Evolutionary conservation across 768 basidiomycete genomes (phyloP), one percentile per base, ranked within the genome.

Genomic region (Mycena olivaceomarginata): DNA sequence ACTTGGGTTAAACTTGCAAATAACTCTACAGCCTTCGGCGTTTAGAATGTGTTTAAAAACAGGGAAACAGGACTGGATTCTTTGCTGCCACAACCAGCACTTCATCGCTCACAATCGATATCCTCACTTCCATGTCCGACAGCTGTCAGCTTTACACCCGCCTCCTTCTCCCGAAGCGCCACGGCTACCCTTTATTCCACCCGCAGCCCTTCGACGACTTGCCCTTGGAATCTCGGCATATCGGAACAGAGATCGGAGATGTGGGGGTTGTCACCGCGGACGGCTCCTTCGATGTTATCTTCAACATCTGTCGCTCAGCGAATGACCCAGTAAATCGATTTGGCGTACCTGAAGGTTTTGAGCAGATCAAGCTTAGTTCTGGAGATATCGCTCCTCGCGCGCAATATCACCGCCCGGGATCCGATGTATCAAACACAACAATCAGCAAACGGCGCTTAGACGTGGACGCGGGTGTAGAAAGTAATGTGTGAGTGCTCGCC

Each of bases 61-160:
- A 25, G 25, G 25, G 25, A 25, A 25, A 25, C 25, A 25, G 25
- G 25, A 25, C 25, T 25, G 25, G 25, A 25, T 25, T 25, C 25
- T 25, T 2, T 25, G 25, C 25, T 25, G 25, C 25, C 25, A 25
- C 25, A 25, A 25, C 25, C 25, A 25, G 25, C 25, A 25, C 25
- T 25, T 25, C 25, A 25, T 25, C 25, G 25, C 25, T 25, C 25
- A 25, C 25, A 25, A 25, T 25, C 25, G 25, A 25, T 25, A 25
- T 25, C 25, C 25, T 2, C 25, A 25, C 25, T 25, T 25, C 25
- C 25, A 25, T 25, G 25, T 25, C 25, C 25, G 25, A 25, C 25
- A 25, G 25, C 25, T 25, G 25, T 45, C 97, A 0, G 98, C 48
- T 51, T 13, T 51, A 51, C 48, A 51, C 13, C 18, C 48, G 48